These are phyloP conservation scores for Taphrina pruni DNA, from an alignment of 1,139 yeast species.

Conservation along the genomic window DNA sequence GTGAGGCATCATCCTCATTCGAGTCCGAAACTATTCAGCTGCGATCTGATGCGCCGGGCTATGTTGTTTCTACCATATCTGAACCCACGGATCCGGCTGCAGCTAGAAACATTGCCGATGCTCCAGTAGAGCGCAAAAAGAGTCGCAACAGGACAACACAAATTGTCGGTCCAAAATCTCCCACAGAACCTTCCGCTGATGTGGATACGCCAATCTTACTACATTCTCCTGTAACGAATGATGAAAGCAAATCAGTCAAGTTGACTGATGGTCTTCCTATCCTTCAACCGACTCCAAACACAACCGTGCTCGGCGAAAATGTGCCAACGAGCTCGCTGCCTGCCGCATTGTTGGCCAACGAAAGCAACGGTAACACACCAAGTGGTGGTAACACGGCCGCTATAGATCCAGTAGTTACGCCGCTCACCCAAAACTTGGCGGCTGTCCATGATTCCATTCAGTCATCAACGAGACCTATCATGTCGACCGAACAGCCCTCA, in stretches of 20 bases:
- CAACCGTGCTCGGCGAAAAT: not conserved
- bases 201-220: not conserved
- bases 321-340: not conserved
- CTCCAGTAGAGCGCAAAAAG: constrained; percentile 24
- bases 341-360: not conserved
- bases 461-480: not conserved
- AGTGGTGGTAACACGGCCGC: not conserved
- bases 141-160: constrained; percentile 27
- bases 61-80: not conserved
- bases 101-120: not conserved
- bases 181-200: not conserved
- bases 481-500: not conserved
- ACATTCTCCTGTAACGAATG: not conserved
- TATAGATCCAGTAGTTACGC: not conserved
- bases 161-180: constrained; percentile 22
- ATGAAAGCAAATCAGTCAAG: not conserved
- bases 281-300: not conserved
- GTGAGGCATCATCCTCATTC: not conserved
- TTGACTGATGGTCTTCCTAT: not conserved
- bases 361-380: not conserved
- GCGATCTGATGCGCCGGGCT: constrained; percentile 8
- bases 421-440: not conserved
- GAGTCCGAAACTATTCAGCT: constrained; percentile 22
- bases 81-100: not conserved
- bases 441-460: not conserved